Evolutionary conservation across 495 filamentous ascomycete genomes (phyloP).

Genomic region (Trichoderma asperelloides): DNA sequence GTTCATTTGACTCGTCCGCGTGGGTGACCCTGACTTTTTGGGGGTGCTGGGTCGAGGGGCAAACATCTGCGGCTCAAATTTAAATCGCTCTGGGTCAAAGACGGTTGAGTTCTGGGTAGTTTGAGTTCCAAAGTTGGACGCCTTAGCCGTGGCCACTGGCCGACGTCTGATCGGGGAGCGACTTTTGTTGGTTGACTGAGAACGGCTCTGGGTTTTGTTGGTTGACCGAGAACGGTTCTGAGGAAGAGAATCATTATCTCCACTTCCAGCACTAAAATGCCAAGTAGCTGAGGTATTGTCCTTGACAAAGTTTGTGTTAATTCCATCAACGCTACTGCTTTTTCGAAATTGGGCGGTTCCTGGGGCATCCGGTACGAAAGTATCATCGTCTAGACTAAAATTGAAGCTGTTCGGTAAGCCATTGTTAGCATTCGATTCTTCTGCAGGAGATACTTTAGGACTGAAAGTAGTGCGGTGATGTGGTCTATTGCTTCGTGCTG

Average conservation of each 20-base stretch:
- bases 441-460: neutral
- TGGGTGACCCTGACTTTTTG: slow-evolving; percentile 29
- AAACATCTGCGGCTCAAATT: slow-evolving; percentile 54
- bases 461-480: neutral
- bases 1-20: slow-evolving; percentile 14
- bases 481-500: neutral
- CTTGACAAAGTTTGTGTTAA: slow-evolving; percentile 56
- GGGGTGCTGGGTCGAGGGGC: slow-evolving; percentile 27
- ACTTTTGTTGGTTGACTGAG: slow-evolving; percentile 26
- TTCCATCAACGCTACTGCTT: slow-evolving; percentile 59
- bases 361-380: slow-evolving; percentile 23
- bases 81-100: slow-evolving; percentile 56
- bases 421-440: slow-evolving; percentile 24
- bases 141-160: neutral
- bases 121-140: neutral
- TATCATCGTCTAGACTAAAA: slow-evolving; percentile 31
- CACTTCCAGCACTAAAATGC: slow-evolving; percentile 37
- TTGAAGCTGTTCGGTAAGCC: slow-evolving; percentile 36
- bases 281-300: slow-evolving; percentile 26
- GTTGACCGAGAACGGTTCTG: slow-evolving; percentile 24
- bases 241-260: slow-evolving; percentile 17
- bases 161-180: slow-evolving; percentile 21
- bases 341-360: slow-evolving; percentile 28
- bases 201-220: slow-evolving; percentile 23
- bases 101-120: slow-evolving; percentile 20